phyloP scores from a whole-genome alignment of 2,329 filamentous ascomycete genomes.

The Fusarium domesticum region DNA sequence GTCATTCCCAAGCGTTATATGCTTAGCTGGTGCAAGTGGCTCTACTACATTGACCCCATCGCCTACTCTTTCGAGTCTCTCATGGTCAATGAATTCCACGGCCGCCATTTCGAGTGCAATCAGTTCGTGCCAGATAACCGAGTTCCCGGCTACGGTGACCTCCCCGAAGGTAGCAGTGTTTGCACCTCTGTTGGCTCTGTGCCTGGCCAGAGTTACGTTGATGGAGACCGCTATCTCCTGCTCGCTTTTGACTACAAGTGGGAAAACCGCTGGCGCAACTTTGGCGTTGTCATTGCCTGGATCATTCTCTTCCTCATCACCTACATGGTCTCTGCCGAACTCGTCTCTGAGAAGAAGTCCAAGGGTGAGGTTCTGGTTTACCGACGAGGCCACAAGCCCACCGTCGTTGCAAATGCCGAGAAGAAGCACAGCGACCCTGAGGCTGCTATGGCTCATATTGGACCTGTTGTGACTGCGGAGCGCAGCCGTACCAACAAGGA shows the following conservation, averaged over 20 bases:
- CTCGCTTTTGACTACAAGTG: conserved; percentile 51
- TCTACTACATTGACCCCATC: conserved; percentile 77
- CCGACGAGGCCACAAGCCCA: conserved; percentile 63
- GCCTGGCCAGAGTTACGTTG: conserved; percentile 42
- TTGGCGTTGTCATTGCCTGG: conserved; percentile 66
- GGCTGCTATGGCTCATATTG: conserved; percentile 48
- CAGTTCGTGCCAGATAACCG: conserved; percentile 41
- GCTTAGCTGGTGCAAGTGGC: conserved; percentile 78
- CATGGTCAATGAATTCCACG: conserved; percentile 79
- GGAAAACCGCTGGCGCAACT: conserved; percentile 65
- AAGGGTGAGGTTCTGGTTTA: conserved; percentile 77
- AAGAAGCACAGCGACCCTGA: conserved; percentile 62
- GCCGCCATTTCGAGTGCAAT: conserved; percentile 55
- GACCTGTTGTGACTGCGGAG: conserved; percentile 46
- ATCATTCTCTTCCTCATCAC: conserved; percentile 57
- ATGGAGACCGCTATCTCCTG: conserved; percentile 46
- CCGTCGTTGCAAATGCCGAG: conserved; percentile 54
- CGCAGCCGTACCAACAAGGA: conserved; percentile 38
- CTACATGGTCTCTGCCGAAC: conserved; percentile 65
- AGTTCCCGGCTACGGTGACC: conserved; percentile 27
- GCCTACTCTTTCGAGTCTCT: conserved; percentile 77
- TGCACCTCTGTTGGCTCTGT: conserved; percentile 48
- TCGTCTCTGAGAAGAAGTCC: conserved; percentile 63
- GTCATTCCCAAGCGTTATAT: conserved; percentile 65
- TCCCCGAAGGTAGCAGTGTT: conserved; percentile 32